Conservation (phyloP, 345 rosid species). For the Gossypium anomalum region DNA sequence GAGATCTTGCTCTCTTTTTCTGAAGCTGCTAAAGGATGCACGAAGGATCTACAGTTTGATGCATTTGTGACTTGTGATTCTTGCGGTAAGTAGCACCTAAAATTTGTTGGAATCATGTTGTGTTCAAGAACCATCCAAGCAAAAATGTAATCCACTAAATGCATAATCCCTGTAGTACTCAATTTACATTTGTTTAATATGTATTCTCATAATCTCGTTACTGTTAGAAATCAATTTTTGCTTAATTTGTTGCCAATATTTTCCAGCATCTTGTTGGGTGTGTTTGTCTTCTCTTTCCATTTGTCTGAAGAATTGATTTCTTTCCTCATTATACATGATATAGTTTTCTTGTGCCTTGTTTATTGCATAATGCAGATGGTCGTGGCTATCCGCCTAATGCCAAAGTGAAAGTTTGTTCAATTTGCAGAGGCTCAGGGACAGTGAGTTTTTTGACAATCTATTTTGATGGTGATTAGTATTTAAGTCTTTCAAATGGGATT, state of each 20-base stretch:
- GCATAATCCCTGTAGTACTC: background rate
- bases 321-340: background rate
- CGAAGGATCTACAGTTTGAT: constrained; percentile 64
- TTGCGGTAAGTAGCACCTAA: constrained; percentile 53
- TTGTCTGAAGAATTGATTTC: background rate
- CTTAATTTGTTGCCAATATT: background rate
- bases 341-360: constrained; percentile 14
- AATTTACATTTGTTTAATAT: background rate
- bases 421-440: constrained; percentile 80
- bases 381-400: constrained; percentile 68
- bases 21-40: constrained; percentile 88
- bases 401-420: constrained; percentile 53
- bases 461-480: constrained; percentile 21
- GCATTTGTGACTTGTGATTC: constrained; percentile 77
- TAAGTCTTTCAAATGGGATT: constrained; percentile 11
- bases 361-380: constrained; percentile 55
- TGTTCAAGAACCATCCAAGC: constrained; percentile 1
- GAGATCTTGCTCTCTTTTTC: constrained; percentile 69
- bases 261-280: background rate
- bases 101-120: background rate
- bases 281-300: background rate
- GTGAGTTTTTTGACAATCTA: constrained; percentile 47
- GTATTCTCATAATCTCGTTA: background rate
- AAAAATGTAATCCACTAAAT: background rate
- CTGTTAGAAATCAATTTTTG: background rate